phyloP scores from a whole-genome alignment of 352 stramenopile genomes.

The Thraustochytrium striatum region DNA sequence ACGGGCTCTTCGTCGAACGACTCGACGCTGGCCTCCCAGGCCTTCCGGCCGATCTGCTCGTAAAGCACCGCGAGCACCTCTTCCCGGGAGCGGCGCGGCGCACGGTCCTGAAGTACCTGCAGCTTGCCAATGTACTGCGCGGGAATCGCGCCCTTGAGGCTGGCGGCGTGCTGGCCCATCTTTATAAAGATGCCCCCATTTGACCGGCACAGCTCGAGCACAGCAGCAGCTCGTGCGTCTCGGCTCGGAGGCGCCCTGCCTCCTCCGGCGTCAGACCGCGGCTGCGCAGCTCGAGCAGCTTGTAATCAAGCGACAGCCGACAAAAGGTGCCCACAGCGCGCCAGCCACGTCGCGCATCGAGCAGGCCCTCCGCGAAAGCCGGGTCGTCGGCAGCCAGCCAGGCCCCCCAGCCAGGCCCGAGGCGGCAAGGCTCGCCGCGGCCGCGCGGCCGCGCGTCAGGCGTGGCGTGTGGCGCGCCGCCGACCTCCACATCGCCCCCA shows the following conservation, averaged over 20 bases:
- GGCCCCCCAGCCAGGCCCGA: no score
- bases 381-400: no score
- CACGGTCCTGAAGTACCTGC: not conserved
- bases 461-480: no score
- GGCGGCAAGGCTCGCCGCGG: no score
- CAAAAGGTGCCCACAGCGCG: not conserved
- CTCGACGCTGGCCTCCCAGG: constrained; percentile 72
- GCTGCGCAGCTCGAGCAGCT: not conserved
- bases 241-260: not conserved
- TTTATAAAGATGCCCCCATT: constrained; percentile 39
- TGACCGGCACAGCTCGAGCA: constrained; percentile 16
- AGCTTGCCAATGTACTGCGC: constrained; percentile 7
- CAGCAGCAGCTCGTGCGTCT: not conserved
- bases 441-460: no score
- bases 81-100: constrained; percentile 6
- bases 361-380: no score
- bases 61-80: constrained; percentile 66
- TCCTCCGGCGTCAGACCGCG: no score
- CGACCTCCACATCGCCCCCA: no score
- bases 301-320: not conserved
- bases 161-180: constrained; percentile 29
- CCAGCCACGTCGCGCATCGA: not conserved
- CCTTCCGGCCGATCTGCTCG: constrained; percentile 60
- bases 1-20: constrained; percentile 85
- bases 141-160: constrained; percentile 24